These are phyloP conservation scores for Diphasiastrum complanatum DNA, from an alignment of 83 land plant genomes.

Conservation along the genomic window DNA sequence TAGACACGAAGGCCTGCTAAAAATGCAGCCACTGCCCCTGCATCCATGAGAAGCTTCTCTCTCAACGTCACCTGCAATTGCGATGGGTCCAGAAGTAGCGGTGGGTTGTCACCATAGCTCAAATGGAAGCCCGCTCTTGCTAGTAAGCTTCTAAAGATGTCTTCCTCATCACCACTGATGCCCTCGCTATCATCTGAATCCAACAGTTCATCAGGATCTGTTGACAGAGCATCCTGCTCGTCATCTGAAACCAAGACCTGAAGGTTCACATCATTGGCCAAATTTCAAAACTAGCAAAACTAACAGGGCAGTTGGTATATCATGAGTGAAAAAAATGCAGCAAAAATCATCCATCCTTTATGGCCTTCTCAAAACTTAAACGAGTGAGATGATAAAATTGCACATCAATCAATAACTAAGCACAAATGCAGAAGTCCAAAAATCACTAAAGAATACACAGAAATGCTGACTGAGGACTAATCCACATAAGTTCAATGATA, in stretches of 20 bases:
- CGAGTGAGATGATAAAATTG: too few species aligned
- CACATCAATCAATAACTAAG: too few species aligned
- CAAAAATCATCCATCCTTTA: too few species aligned
- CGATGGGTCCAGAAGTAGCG: slow-evolving; percentile 49
- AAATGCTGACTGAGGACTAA: too few species aligned
- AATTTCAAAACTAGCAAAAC: too few species aligned
- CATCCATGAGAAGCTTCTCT: slow-evolving; percentile 90
- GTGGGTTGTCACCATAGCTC: slow-evolving; percentile 79
- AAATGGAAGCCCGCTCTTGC: slow-evolving; percentile 90
- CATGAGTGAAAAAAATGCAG: too few species aligned
- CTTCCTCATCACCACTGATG: slow-evolving; percentile 94
- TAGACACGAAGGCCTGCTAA: slow-evolving; percentile 87
- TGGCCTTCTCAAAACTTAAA: too few species aligned
- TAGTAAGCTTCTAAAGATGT: slow-evolving; percentile 80
- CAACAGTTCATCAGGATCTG: slow-evolving; percentile 89
- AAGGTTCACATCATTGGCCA: slow-evolving; percentile 9
- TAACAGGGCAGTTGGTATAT: too few species aligned
- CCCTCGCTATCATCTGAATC: slow-evolving; percentile 96
- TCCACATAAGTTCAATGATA: too few species aligned
- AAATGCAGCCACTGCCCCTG: slow-evolving; percentile 93
- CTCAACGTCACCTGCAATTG: slow-evolving; percentile 83
- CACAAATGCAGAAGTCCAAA: too few species aligned
- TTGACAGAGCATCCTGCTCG: slow-evolving; percentile 90
- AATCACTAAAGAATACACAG: too few species aligned
- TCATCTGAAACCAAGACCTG: slow-evolving; percentile 96